phyloP scores from a whole-genome alignment of 2,329 filamentous ascomycete species.

The Coniochaeta sp. region DNA sequence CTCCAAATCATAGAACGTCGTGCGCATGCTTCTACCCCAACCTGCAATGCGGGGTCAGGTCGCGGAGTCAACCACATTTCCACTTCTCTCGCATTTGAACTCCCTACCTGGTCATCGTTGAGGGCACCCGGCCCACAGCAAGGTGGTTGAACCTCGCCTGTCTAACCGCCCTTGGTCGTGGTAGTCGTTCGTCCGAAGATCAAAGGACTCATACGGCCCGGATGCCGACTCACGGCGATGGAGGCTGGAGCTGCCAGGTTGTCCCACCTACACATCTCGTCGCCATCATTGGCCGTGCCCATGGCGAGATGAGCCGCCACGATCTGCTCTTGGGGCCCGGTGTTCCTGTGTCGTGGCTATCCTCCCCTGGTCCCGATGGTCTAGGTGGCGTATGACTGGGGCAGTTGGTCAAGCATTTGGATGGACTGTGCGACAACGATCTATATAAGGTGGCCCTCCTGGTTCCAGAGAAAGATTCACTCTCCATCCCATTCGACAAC shows the following conservation, averaged over 20 bases:
- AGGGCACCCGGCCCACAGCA: neutral
- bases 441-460: neutral
- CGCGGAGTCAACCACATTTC: neutral
- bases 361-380: neutral
- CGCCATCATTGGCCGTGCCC: neutral
- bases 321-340: neutral
- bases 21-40: neutral
- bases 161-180: slow-evolving; percentile 4
- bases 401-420: neutral
- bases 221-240: neutral
- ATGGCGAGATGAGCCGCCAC: neutral
- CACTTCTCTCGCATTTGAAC: neutral
- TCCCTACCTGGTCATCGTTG: neutral
- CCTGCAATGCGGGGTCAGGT: neutral
- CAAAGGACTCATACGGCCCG: neutral
- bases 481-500: neutral
- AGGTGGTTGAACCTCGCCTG: neutral
- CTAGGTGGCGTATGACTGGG: neutral
- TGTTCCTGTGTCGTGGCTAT: neutral
- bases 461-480: neutral
- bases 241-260: neutral
- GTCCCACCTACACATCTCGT: neutral
- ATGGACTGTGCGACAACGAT: neutral
- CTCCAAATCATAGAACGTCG: neutral
- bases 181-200: neutral